Evolutionary conservation across 208 protist genomes (phyloP), one percentile per base, ranked within the genome.

Genomic region (Herpetomonas tarakana): DNA sequence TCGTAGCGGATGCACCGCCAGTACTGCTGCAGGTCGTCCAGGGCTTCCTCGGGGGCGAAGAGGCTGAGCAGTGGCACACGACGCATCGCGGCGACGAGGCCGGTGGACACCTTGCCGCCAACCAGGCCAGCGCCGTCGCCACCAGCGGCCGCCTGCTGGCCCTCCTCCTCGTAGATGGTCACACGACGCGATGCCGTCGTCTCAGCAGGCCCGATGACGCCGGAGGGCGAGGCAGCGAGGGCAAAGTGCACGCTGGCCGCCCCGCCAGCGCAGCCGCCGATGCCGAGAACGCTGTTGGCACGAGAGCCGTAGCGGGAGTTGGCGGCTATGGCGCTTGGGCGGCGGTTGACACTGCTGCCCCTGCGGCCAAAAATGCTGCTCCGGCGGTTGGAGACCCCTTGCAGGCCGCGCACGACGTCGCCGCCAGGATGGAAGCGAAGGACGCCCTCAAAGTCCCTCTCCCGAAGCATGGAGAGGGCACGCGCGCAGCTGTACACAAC

Each of bases 401-500:
- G 45, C 28, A 84, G 46, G 27, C 55, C 57, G 3, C 56, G 46
- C 41, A 74, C 22, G 27, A 58, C 39, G 4, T 28, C 35, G 12
- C 54, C 58, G 30, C 65, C 41, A 2, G 81, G 78, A 11, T 68
- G 45, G 52, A 92, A 92, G 27, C 58, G 47, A 6, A 41, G 35
- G 41, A 78, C 67, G 24, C 79, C 78, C 1, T 68, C 45, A 50
- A 70, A 78, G 26, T 78, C 78, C 38, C 66, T 76, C 44, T 88
- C 78, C 2, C 72, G 64, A 52, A 80, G 22, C 24, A 70, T 45
- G 1, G 78, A 88, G 2, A 76, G 58, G 19, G 64, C 51, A 54
- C 78, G 71, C 25, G 86, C 81, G 50, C 70, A 60, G 46, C 61
- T 55, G 67, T 89, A 84, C 11, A 93, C 62, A 3, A 38, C 26